Base-by-base conservation (phyloP, 768 basidiomycete genomes). In the Auriculariales sp. region DNA sequence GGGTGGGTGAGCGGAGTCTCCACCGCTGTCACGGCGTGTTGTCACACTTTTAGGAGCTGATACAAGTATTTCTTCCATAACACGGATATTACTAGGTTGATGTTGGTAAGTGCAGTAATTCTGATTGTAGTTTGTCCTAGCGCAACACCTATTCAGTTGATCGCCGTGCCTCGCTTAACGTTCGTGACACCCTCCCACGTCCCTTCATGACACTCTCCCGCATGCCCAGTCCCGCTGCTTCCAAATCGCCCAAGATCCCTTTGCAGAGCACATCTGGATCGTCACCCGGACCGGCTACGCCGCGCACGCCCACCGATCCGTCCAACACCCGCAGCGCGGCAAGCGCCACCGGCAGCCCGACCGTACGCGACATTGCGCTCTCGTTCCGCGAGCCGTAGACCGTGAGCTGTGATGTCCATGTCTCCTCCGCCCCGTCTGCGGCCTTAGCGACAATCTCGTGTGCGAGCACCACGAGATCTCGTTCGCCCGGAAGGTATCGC, bases 291-390 rank as follows among this genome's bases (percentile, higher is more conserved):
- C 90, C 89, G 15, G 89, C 89, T 29, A 78, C 62, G 28, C 64
- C 65, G 1, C 55, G 12, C 58, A 62, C 54, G 32, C 54, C 48
- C 63, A 62, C 65, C 49, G 68, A 64, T 1, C 83, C 85, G 59
- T 88, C 82, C 32, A 86, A 63, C 4, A 91, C 71, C 29, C 71
- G 68, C 56, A 84, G 61, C 1, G 89, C 79, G 1, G 89, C 89
- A 57, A 91, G 77, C 1, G 86, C 92, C 5, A 93, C 77, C 0
- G 92, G 92, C 39, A 92, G 64, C 3, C 91, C 91, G 15, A 95
- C 92, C 2, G 85, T 88, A 28, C 79, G 71, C n/a, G 89, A 77
- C 92, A 95, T 95, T 3, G 92, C 92, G 0, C 84, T 83, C 2
- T 72, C 74, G 1, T 58, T 60, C 5, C 66, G 54, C 17, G 68